These are phyloP conservation scores for Puccinia triticina DNA, from an alignment of 1,284 basidiomycete genomes.

Conservation along the genomic window DNA sequence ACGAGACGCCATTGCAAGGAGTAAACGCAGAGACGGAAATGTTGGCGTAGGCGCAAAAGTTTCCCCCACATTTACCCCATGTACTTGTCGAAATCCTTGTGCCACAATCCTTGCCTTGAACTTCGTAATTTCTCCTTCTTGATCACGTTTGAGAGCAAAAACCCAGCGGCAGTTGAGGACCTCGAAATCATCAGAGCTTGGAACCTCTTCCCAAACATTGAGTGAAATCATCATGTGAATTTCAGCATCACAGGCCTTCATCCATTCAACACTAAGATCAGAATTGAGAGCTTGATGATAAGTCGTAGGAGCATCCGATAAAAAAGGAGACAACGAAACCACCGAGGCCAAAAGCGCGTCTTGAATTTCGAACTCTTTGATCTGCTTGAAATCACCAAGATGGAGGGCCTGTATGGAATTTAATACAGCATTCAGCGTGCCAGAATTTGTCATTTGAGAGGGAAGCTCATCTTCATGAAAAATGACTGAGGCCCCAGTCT, in stretches of 20 bases:
- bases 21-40: neutral
- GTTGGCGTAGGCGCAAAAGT: slow-evolving; percentile 26
- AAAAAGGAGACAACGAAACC: neutral
- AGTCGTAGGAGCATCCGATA: neutral
- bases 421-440: neutral
- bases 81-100: neutral
- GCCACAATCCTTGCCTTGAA: slow-evolving; percentile 4
- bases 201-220: slow-evolving; percentile 8
- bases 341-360: neutral
- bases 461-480: no score
- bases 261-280: neutral
- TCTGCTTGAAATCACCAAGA: neutral
- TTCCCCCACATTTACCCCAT: neutral
- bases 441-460: neutral
- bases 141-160: slow-evolving; percentile 12
- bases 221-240: neutral
- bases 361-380: neutral
- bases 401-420: neutral
- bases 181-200: no score
- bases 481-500: neutral
- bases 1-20: neutral
- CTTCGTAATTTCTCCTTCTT: neutral
- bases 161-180: slow-evolving; percentile 4
- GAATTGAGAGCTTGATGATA: slow-evolving; percentile 11
- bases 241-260: neutral